Percentiles rank a stretch among this genome's conserved stretches.
These are phyloP conservation scores for Chytridium lagenaria DNA, from an alignment of 371 early-diverging fungal species.

Conservation along the genomic window DNA sequence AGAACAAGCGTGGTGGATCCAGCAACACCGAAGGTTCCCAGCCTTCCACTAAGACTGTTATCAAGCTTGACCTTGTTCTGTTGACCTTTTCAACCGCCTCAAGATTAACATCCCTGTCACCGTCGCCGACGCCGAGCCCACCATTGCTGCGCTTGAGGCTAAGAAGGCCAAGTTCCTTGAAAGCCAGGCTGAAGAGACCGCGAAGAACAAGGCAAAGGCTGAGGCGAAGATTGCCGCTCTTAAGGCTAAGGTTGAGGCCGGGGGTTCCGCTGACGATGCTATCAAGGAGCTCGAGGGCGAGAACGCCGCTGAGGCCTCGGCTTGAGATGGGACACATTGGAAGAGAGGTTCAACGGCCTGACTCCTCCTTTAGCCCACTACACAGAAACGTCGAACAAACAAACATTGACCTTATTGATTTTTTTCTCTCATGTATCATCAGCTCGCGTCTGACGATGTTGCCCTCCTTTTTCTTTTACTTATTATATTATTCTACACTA, in stretches of 20 bases:
- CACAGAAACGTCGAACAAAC: no score
- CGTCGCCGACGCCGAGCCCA: slow-evolving; percentile 67
- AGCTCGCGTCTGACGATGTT: no score
- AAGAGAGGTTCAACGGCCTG: no score
- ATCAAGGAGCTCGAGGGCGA: slow-evolving; percentile 32
- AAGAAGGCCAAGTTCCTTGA: slow-evolving; percentile 74
- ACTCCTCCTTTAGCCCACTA: no score
- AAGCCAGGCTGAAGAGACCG: slow-evolving; percentile 80
- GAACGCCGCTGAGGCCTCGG: slow-evolving; percentile 23
- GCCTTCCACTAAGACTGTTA: slow-evolving; percentile 41
- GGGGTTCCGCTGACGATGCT: slow-evolving; percentile 24
- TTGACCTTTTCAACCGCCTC: slow-evolving; percentile 81
- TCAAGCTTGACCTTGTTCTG: slow-evolving; percentile 84
- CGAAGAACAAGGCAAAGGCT: slow-evolving; percentile 85
- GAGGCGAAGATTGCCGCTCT: slow-evolving; percentile 82
- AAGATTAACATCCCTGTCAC: slow-evolving; percentile 80
- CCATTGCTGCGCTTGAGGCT: slow-evolving; percentile 74
- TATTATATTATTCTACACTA: no score
- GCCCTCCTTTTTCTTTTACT: no score
- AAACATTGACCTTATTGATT: no score
- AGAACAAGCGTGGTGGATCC: slow-evolving; percentile 50
- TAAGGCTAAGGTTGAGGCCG: slow-evolving; percentile 52
- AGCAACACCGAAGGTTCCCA: slow-evolving; percentile 26
- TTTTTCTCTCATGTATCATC: no score
- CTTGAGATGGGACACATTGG: no score